Evolutionary conservation across 805 yeast species (phyloP).

Genomic region (Zygotorulaspora chibaensis): DNA sequence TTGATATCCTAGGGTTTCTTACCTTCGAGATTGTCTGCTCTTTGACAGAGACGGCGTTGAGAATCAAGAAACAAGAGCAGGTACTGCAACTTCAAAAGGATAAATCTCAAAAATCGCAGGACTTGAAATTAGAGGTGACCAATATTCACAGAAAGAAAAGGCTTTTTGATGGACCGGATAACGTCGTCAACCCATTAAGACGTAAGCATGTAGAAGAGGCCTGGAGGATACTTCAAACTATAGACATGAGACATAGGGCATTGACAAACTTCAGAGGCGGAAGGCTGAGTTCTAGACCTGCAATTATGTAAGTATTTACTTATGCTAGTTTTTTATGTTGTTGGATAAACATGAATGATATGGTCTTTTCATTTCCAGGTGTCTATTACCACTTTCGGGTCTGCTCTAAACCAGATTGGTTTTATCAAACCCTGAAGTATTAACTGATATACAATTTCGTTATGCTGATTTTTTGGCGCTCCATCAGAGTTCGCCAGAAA

Average conservation of each 20-base stretch:
- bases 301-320: constrained; percentile 28
- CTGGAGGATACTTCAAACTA: constrained; percentile 70
- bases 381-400: constrained; percentile 22
- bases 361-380: constrained; percentile 16
- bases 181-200: constrained; percentile 68
- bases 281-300: constrained; percentile 34
- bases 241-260: constrained; percentile 55
- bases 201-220: constrained; percentile 86
- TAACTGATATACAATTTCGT: constrained; percentile 22
- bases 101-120: constrained; percentile 35
- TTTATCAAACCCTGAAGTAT: constrained; percentile 19
- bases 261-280: constrained; percentile 63
- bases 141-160: constrained; percentile 48
- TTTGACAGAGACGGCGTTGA: constrained; percentile 85
- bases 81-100: constrained; percentile 39
- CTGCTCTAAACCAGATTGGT: constrained; percentile 24
- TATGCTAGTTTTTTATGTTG: neutral
- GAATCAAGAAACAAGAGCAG: constrained; percentile 68
- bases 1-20: constrained; percentile 89
- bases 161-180: constrained; percentile 85
- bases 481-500: constrained; percentile 13
- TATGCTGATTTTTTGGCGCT: constrained; percentile 14
- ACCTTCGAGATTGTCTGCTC: constrained; percentile 97
- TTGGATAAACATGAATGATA: neutral
- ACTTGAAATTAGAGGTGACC: constrained; percentile 38